Evolutionary conservation across 768 basidiomycete species (phyloP).

Genomic region (Lactarius sanguifluus): DNA sequence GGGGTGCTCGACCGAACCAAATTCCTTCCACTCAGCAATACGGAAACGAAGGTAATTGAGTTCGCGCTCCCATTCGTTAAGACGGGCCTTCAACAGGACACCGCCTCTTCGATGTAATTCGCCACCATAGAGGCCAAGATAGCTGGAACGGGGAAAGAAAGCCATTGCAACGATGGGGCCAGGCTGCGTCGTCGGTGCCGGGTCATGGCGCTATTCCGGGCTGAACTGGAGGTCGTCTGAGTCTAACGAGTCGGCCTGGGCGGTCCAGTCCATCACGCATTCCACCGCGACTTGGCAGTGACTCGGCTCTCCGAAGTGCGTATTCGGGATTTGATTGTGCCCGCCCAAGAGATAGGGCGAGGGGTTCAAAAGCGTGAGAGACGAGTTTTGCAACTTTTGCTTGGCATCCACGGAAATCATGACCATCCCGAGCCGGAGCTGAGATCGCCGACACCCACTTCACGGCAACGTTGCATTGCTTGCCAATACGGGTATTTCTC

Average conservation of each 20-base stretch:
- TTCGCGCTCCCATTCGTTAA: conserved; percentile 29
- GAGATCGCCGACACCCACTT: no score
- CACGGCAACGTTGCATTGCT: not conserved
- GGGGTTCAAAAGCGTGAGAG: not conserved
- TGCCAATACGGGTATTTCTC: not conserved
- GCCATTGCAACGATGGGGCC: conserved; percentile 9
- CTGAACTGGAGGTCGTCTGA: conserved; percentile 15
- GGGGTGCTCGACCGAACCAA: conserved; percentile 22
- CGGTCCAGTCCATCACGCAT: conserved; percentile 1
- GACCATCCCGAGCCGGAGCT: not conserved
- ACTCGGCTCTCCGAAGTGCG: no score
- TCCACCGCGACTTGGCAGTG: no score
- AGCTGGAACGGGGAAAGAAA: conserved; percentile 15
- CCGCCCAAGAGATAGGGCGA: not conserved
- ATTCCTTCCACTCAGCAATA: conserved; percentile 29
- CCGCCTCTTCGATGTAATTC: conserved; percentile 28
- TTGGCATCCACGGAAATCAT: not conserved
- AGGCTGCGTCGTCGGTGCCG: not conserved
- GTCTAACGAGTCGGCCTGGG: not conserved
- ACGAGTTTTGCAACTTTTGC: not conserved
- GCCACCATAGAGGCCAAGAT: conserved; percentile 19
- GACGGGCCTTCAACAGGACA: conserved; percentile 23
- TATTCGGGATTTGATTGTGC: no score
- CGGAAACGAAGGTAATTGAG: conserved; percentile 29
- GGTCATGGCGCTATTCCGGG: conserved; percentile 7